Conservation (phyloP, 2,329 filamentous ascomycete genomes). For the Alternaria alternata region DNA sequence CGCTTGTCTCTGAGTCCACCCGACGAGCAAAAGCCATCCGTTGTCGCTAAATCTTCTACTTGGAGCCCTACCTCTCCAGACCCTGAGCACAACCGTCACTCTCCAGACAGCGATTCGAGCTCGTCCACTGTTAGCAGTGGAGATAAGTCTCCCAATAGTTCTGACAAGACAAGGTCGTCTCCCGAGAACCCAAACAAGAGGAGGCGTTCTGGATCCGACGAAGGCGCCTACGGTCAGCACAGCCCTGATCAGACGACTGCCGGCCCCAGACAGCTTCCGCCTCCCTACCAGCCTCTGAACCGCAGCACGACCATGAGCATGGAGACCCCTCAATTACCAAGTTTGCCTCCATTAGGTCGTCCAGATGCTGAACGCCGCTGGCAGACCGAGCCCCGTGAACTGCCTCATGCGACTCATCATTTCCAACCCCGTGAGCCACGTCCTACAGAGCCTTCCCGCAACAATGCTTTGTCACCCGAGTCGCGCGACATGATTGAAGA, state of each 20-base stretch:
- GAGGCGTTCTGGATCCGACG: constrained; percentile 72
- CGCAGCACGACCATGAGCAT: constrained; percentile 37
- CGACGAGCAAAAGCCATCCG: constrained; percentile 31
- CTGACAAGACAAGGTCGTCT: constrained; percentile 64
- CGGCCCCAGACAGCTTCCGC: constrained; percentile 50
- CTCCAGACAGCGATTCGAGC: constrained; percentile 26
- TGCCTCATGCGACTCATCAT: constrained; percentile 33
- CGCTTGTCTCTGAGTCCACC: constrained; percentile 38
- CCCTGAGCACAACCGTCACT: constrained; percentile 31
- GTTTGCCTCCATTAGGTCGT: constrained; percentile 40
- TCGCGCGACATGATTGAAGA: constrained; percentile 24
- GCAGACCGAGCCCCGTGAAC: constrained; percentile 39
- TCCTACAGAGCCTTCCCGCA: constrained; percentile 25
- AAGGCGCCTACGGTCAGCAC: constrained; percentile 49
- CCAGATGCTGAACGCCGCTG: constrained; percentile 39
- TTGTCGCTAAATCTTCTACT: constrained; percentile 24
- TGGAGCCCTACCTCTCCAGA: constrained; percentile 28
- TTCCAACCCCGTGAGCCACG: constrained; percentile 38
- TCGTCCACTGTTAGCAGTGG: constrained; percentile 31
- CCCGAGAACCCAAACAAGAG: constrained; percentile 58
- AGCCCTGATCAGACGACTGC: constrained; percentile 42
- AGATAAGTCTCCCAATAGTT: constrained; percentile 36
- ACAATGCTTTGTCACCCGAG: constrained; percentile 19
- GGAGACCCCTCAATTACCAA: constrained; percentile 33
- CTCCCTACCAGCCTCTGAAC: constrained; percentile 50